Percentiles rank a stretch among this genome's conserved stretches.
These are phyloP conservation scores for Sporothrix pseudoabietina DNA, from an alignment of 2,329 filamentous ascomycete species.

Conservation along the genomic window DNA sequence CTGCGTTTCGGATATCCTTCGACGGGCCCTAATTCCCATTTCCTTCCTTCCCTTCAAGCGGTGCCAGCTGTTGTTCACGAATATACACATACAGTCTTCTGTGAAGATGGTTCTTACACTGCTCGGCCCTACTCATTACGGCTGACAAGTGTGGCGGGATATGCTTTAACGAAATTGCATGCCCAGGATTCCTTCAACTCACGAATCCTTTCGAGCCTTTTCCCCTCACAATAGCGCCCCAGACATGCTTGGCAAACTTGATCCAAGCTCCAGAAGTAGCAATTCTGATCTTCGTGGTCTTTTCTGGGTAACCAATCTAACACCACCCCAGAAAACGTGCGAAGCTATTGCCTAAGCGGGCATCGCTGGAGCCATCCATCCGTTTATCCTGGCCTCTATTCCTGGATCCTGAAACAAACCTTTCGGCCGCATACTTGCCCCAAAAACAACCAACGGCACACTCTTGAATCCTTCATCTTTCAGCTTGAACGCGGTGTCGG, in stretches of 20 bases:
- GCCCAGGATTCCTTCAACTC: background rate
- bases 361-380: background rate
- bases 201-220: background rate
- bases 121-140: background rate
- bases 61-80: constrained; percentile 21
- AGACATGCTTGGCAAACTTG: background rate
- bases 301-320: background rate
- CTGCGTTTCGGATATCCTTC: background rate
- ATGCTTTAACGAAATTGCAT: background rate
- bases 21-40: background rate
- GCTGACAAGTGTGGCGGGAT: background rate
- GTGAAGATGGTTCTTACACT: background rate
- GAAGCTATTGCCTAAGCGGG: constrained; percentile 6
- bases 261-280: background rate
- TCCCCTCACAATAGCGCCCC: background rate
- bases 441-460: background rate
- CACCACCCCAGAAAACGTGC: constrained; percentile 6
- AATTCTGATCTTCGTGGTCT: background rate
- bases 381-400: background rate
- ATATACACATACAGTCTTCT: background rate
- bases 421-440: background rate
- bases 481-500: background rate
- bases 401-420: background rate
- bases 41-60: background rate
- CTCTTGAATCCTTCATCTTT: background rate